phyloP scores from a whole-genome alignment of 2,329 filamentous ascomycete genomes.

The Orbilia oligospora region DNA sequence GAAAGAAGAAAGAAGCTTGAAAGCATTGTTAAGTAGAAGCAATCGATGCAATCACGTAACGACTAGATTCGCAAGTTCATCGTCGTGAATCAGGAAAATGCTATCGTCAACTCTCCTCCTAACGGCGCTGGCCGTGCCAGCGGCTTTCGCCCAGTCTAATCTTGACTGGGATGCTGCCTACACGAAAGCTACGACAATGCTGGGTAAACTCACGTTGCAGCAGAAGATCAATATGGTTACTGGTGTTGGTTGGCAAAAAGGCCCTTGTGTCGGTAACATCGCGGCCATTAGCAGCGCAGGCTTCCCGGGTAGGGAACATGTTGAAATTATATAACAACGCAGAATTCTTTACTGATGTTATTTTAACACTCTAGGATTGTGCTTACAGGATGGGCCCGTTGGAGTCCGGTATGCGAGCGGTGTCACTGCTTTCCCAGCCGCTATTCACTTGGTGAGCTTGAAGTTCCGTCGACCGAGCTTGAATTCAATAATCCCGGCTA shows the following conservation, averaged over 20 bases:
- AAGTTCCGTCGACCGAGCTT: slow-evolving; percentile 72
- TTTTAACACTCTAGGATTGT: slow-evolving; percentile 80
- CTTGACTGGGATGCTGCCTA: slow-evolving; percentile 81
- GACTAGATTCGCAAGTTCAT: neutral
- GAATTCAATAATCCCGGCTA: neutral
- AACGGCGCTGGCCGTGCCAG: slow-evolving; percentile 39
- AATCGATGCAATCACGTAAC: neutral
- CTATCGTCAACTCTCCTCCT: slow-evolving; percentile 43
- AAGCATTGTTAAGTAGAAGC: neutral
- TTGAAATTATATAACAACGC: slow-evolving; percentile 62
- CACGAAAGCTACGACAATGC: slow-evolving; percentile 80
- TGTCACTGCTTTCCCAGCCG: slow-evolving; percentile 84
- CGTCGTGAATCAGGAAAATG: slow-evolving; percentile 28
- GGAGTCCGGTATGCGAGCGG: slow-evolving; percentile 84
- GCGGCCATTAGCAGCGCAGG: slow-evolving; percentile 45
- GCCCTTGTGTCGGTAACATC: slow-evolving; percentile 60
- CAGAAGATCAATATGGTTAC: slow-evolving; percentile 98
- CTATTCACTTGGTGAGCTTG: slow-evolving; percentile 47
- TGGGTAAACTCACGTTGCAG: slow-evolving; percentile 83
- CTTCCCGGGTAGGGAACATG: slow-evolving; percentile 39
- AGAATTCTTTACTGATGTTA: slow-evolving; percentile 66
- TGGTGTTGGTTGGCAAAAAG: slow-evolving; percentile 79
- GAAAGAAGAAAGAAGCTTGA: neutral
- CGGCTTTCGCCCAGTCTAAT: slow-evolving; percentile 46
- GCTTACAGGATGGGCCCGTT: slow-evolving; percentile 87